phyloP scores from a whole-genome alignment of 495 filamentous ascomycete species.

The Astrothelium macrocarpum region DNA sequence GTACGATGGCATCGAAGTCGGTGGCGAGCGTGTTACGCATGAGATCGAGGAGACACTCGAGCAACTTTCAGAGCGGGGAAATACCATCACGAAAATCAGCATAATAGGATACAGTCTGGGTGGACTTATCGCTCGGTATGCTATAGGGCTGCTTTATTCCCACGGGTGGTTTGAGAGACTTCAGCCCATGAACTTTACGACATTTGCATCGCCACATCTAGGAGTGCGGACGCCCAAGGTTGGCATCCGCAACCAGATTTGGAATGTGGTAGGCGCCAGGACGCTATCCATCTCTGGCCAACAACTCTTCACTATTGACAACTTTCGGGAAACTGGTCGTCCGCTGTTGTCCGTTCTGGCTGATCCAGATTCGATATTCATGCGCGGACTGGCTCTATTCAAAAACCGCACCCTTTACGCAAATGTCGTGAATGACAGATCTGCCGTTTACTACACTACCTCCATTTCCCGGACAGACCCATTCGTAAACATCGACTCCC shows the following conservation, averaged over 20 bases:
- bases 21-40: slow-evolving; percentile 75
- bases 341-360: slow-evolving; percentile 74
- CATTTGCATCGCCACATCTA: slow-evolving; percentile 84
- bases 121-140: slow-evolving; percentile 79
- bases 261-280: slow-evolving; percentile 70
- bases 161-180: slow-evolving; percentile 69
- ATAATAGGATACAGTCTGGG: slow-evolving; percentile 85
- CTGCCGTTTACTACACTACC: slow-evolving; percentile 73
- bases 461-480: slow-evolving; percentile 64
- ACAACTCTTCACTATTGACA: slow-evolving; percentile 81
- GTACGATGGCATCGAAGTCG: slow-evolving; percentile 88
- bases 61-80: slow-evolving; percentile 50
- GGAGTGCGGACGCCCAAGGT: slow-evolving; percentile 68
- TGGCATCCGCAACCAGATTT: slow-evolving; percentile 57
- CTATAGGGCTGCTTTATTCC: slow-evolving; percentile 71
- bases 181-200: slow-evolving; percentile 84
- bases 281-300: slow-evolving; percentile 70
- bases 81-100: slow-evolving; percentile 69
- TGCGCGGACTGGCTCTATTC: slow-evolving; percentile 66
- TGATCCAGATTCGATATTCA: slow-evolving; percentile 78
- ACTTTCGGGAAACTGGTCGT: slow-evolving; percentile 68
- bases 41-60: slow-evolving; percentile 81
- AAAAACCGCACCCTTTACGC: slow-evolving; percentile 64
- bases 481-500: slow-evolving; percentile 51
- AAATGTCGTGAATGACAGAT: slow-evolving; percentile 77